Evolutionary conservation across 2,329 filamentous ascomycete genomes (phyloP).

Genomic region (Monilinia polystroma): DNA sequence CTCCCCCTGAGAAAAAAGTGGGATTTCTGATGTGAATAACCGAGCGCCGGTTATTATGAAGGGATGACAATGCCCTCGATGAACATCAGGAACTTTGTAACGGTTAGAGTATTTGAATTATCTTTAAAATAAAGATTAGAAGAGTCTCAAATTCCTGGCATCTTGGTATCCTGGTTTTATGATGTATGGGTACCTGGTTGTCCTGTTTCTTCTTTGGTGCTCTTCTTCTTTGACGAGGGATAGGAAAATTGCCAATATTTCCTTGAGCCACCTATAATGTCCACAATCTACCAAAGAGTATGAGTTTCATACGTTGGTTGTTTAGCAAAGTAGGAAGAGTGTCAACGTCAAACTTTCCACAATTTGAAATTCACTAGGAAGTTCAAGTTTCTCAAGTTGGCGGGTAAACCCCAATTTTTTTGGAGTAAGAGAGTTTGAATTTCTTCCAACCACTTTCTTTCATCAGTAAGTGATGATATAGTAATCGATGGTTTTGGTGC

Average conservation of each 20-base stretch:
- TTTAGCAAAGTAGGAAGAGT: not conserved
- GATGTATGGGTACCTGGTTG: fast-evolving
- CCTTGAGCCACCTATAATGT: not conserved
- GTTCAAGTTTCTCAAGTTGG: not conserved
- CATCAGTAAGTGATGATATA: not conserved
- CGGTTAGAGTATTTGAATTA: not conserved
- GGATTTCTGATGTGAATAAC: not conserved
- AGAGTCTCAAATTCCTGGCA: not conserved
- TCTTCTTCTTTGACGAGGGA: not conserved
- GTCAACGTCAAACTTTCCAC: not conserved
- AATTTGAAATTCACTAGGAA: not conserved
- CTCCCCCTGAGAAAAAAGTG: not conserved
- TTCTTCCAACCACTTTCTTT: not conserved
- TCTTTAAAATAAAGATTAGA: not conserved
- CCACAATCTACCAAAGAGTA: not conserved
- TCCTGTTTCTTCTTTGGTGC: too few species aligned
- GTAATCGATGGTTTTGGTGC: not conserved
- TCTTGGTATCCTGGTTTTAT: not conserved
- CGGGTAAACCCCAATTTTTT: not conserved
- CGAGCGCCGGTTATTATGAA: not conserved
- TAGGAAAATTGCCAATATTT: not conserved
- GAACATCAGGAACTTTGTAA: not conserved
- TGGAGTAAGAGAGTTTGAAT: not conserved
- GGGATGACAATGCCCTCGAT: not conserved
- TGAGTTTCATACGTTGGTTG: too few species aligned